phyloP scores from a whole-genome alignment of 148 eudicot species.

The Chenopodium formosanum region DNA sequence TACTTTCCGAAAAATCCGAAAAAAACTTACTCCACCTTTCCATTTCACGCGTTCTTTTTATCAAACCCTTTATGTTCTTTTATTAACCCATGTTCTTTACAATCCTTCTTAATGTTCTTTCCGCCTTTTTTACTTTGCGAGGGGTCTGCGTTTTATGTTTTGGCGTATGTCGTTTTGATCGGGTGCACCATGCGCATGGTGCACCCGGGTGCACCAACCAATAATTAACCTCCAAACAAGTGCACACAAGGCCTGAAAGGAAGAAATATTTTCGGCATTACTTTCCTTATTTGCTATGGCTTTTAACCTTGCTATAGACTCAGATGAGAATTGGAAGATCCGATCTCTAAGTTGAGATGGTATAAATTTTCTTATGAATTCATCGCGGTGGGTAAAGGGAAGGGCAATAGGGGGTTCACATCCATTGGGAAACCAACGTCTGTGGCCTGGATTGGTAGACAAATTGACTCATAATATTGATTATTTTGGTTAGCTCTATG shows the following conservation, averaged over 20 bases:
- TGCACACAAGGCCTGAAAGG: constrained; percentile 29
- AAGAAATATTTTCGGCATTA: constrained; percentile 16
- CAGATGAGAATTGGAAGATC: constrained; percentile 27
- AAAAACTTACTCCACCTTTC: no score
- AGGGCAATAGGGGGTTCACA: neutral
- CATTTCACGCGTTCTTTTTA: no score
- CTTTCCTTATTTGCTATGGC: constrained; percentile 23
- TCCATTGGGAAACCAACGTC: constrained; percentile 11
- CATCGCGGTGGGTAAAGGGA: constrained; percentile 17
- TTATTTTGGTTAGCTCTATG: constrained; percentile 2
- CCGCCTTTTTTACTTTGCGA: no score
- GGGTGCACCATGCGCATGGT: no score
- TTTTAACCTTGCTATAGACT: constrained; percentile 29
- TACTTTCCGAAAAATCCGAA: no score
- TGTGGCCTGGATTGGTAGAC: neutral
- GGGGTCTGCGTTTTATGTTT: no score
- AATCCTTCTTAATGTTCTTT: no score
- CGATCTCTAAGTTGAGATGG: constrained; percentile 10
- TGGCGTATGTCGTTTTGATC: no score
- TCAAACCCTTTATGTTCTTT: no score
- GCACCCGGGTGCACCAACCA: no score
- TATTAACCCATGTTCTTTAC: no score
- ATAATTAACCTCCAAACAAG: constrained; percentile 26
- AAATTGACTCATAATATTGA: neutral
- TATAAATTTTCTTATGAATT: constrained; percentile 2